These are phyloP conservation scores for Nemania sp. DNA, from an alignment of 2,329 filamentous ascomycete genomes.

Conservation along the genomic window DNA sequence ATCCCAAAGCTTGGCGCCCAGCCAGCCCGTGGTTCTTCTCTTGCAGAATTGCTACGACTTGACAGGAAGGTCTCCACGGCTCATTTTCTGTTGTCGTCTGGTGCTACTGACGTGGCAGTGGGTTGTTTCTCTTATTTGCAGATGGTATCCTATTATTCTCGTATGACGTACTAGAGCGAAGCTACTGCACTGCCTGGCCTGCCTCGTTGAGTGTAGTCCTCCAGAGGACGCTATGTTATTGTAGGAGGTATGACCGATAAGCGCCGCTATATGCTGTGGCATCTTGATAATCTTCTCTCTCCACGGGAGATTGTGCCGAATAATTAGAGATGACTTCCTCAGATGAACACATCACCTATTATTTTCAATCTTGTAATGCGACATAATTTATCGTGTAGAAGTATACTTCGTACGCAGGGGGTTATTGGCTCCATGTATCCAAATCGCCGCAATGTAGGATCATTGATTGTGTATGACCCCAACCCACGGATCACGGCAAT, in stretches of 20 bases:
- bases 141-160: neutral
- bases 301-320: too few species aligned
- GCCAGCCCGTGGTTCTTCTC: slow-evolving; percentile 16
- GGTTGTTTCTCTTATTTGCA: neutral
- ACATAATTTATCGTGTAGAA: neutral
- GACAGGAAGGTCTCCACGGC: slow-evolving; percentile 26
- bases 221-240: neutral
- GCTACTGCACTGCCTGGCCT: neutral
- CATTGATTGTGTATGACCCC: neutral
- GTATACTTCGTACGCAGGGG: neutral
- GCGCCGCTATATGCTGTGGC: neutral
- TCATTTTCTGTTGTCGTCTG: slow-evolving; percentile 13
- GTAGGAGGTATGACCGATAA: neutral
- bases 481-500: neutral
- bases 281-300: neutral
- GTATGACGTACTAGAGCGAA: slow-evolving; percentile 7
- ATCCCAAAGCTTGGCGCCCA: slow-evolving; percentile 25
- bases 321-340: neutral
- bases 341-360: neutral
- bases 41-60: slow-evolving; percentile 24
- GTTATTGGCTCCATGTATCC: neutral
- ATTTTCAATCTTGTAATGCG: neutral
- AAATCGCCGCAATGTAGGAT: neutral
- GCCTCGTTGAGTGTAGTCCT: slow-evolving; percentile 17
- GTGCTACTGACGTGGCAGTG: slow-evolving; percentile 23